Evolutionary conservation across 2,329 filamentous ascomycete species (phyloP).

Genomic region (Calonectria fujianensis): DNA sequence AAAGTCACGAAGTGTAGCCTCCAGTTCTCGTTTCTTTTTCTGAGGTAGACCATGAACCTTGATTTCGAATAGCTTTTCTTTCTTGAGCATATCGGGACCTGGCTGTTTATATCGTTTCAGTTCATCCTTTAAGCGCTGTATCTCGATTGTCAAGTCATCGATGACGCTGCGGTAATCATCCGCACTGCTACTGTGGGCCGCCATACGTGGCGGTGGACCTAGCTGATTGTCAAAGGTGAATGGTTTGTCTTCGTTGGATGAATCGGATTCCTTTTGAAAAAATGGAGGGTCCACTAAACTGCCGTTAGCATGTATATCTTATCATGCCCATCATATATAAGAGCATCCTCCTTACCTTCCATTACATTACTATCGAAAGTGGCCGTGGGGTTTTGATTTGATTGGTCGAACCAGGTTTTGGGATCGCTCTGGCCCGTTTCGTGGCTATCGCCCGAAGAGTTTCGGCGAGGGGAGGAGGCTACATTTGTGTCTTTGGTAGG

Average conservation of each 20-base stretch:
- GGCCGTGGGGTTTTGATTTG: conserved; percentile 69
- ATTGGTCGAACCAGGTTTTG: conserved; percentile 73
- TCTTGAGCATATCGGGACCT: conserved; percentile 79
- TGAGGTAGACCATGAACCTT: conserved; percentile 84
- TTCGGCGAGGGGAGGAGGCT: conserved; percentile 55
- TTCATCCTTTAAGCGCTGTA: conserved; percentile 84
- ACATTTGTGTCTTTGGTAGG: conserved; percentile 44
- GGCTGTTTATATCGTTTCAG: conserved; percentile 82
- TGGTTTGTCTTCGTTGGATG: conserved; percentile 68
- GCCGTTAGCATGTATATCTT: conserved; percentile 25
- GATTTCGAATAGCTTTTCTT: conserved; percentile 89
- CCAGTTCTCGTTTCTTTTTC: conserved; percentile 84
- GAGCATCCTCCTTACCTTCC: conserved; percentile 64
- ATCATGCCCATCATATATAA: neutral
- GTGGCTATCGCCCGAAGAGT: conserved; percentile 71
- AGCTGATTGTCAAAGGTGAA: conserved; percentile 51
- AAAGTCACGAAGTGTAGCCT: conserved; percentile 83
- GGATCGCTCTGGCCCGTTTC: conserved; percentile 70
- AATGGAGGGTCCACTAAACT: conserved; percentile 71
- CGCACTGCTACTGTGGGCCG: conserved; percentile 75
- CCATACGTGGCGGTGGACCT: conserved; percentile 56
- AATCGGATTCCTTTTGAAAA: conserved; percentile 72
- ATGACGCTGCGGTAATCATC: conserved; percentile 90
- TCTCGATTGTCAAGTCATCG: conserved; percentile 89
- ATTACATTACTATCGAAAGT: conserved; percentile 66